phyloP scores from a whole-genome alignment of 2,329 filamentous ascomycete genomes.

The Aspergillus puulaauensis region DNA sequence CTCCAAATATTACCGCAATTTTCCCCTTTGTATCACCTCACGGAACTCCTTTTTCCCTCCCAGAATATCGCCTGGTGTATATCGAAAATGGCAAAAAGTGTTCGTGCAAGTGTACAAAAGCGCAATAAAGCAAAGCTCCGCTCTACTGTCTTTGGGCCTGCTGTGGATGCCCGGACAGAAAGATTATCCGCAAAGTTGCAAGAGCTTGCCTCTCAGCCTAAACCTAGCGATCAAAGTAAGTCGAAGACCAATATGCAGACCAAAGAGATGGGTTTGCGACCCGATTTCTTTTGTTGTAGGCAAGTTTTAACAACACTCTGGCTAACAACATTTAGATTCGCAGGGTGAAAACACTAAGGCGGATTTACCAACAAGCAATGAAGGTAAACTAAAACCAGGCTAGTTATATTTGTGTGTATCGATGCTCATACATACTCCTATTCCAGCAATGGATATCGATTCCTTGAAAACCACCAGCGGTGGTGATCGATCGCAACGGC shows the following conservation, averaged over 20 bases:
- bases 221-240: slow-evolving; percentile 57
- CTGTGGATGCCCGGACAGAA: slow-evolving; percentile 74
- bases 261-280: slow-evolving; percentile 27
- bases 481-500: slow-evolving; percentile 25
- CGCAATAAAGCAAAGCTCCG: slow-evolving; percentile 80
- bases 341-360: slow-evolving; percentile 14
- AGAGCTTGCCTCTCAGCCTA: slow-evolving; percentile 74
- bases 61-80: slow-evolving; percentile 8
- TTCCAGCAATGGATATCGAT: slow-evolving; percentile 42
- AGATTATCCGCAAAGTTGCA: slow-evolving; percentile 83
- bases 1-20: neutral
- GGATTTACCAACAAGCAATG: slow-evolving; percentile 17
- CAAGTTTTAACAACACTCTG: neutral
- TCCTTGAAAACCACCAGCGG: slow-evolving; percentile 20
- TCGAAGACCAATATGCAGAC: slow-evolving; percentile 26
- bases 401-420: neutral
- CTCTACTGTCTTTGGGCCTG: slow-evolving; percentile 78
- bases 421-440: slow-evolving; percentile 1
- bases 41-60: neutral
- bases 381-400: slow-evolving; percentile 20
- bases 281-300: neutral
- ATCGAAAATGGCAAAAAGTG: slow-evolving; percentile 78
- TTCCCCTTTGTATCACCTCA: neutral
- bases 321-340: slow-evolving; percentile 18
- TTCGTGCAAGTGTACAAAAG: slow-evolving; percentile 76